Percentiles rank a stretch among this genome's conserved stretches.
These are phyloP conservation scores for Colletotrichum australisinense DNA, from an alignment of 2,329 filamentous ascomycete genomes.

Conservation along the genomic window DNA sequence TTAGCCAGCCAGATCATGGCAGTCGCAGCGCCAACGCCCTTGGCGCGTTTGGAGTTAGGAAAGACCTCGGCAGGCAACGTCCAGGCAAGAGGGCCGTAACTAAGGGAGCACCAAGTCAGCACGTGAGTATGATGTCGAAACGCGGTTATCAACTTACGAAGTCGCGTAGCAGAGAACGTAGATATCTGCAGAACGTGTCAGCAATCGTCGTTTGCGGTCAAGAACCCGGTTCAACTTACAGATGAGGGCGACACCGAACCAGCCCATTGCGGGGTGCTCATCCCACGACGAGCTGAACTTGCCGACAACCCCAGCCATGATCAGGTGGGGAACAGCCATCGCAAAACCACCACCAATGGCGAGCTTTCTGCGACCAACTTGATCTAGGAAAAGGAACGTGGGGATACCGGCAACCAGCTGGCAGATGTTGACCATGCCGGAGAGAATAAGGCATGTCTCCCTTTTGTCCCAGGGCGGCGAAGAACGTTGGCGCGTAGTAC, in stretches of 20 bases:
- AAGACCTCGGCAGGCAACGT: slow-evolving; percentile 50
- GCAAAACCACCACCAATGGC: slow-evolving; percentile 44
- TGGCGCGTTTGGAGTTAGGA: slow-evolving; percentile 43
- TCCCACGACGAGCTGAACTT: slow-evolving; percentile 15
- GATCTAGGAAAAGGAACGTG: slow-evolving; percentile 45
- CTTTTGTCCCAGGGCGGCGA: slow-evolving; percentile 41
- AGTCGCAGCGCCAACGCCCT: slow-evolving; percentile 41
- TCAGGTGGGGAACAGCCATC: slow-evolving; percentile 37
- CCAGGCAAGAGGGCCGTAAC: slow-evolving; percentile 48
- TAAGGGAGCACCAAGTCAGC: not conserved
- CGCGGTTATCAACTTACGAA: slow-evolving; percentile 36
- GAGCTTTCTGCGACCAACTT: slow-evolving; percentile 43
- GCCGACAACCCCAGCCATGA: slow-evolving; percentile 14
- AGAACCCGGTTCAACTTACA: not conserved
- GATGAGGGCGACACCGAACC: slow-evolving; percentile 16
- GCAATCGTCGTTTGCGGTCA: too few relatives aligned
- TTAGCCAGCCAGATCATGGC: slow-evolving; percentile 49
- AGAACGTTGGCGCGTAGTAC: slow-evolving; percentile 43
- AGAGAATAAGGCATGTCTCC: slow-evolving; percentile 45
- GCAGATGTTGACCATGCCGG: slow-evolving; percentile 48
- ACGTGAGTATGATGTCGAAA: too few relatives aligned
- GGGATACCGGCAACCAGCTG: slow-evolving; percentile 45
- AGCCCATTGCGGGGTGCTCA: slow-evolving; percentile 8
- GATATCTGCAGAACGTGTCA: slow-evolving; percentile 36
- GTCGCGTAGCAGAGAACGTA: slow-evolving; percentile 45